Evolutionary conservation across 345 rosid genomes (phyloP), one percentile per base, ranked within the genome.

Genomic region (Theobroma cacao): DNA sequence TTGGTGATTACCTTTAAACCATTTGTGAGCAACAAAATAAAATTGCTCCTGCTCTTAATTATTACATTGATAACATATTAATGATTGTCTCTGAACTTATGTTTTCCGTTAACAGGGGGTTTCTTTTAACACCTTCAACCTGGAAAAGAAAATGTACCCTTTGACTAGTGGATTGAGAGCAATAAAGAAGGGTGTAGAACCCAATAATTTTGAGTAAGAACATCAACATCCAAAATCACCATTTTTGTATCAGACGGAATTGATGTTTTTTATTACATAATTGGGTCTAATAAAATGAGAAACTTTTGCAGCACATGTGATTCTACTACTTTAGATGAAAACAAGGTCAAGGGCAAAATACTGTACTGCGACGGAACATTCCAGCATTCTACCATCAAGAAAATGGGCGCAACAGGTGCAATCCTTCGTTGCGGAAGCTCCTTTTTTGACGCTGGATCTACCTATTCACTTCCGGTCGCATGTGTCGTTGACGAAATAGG

Each of bases 401-500:
- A 7, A 0, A n/a, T 53, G 59, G 59, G 26, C 3, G 59, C 12
- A 20, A 53, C n/a, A n/a, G 59, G 26, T n/a, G n/a, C 1, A n/a
- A 53, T 53, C 1, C 1, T 20, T 0, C 12, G 1, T 53, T 7
- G 26, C 26, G 3, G 0, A 2, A 3, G 1, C 11, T 0, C 1
- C 3, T 0, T 0, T 7, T 0, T 8, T 2, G 12, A 53, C 3
- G 7, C 3, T n/a, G 3, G 9, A n/a, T 0, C 0, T n/a, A 6
- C 26, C 8, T 53, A 7, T 53, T 0, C 0, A n/a, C 7, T n/a
- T 53, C 3, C 59, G 7, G 59, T 3, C 26, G 59, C 59, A 53
- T n/a, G 26, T n/a, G 59, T 53, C 59, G 8, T 7, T 53, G 0
- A 3, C 10, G 0, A 7, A 20, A 28, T 7, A 5, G 59, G 11